Base-by-base conservation (phyloP, 257 asterid genomes). In the Petrea volubilis region DNA sequence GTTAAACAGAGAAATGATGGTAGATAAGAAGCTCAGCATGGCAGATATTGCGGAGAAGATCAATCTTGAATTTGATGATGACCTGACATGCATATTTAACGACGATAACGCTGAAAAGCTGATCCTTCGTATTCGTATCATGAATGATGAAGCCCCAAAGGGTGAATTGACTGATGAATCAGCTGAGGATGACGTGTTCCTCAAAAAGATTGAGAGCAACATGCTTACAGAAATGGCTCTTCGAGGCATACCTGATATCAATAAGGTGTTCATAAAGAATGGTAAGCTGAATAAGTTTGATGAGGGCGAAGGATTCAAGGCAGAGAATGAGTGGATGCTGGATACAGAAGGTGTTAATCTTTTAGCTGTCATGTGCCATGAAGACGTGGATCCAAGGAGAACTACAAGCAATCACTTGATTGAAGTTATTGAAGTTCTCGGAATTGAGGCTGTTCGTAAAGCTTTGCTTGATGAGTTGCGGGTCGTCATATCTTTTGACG, bases 191-290 rank as follows among this genome's bases (percentile, higher is more conserved):
- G 98, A 95, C 52, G 99, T 95, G 52, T 95, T 95, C 82, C 93
- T 95, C 13, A 95, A 95, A 67, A 95, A 95, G 96, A 90, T 95
- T 7, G 99, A 88, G 83, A 79, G 98, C 70, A 95, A 95, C 87
- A 95, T 95, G 99, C 93, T 95, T 6, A 95, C 99, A 0, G 98
- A 95, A 71, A 95, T 95, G 99, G 96, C 98, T 78, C 98, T 95
- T 65, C 84, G 98, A 50, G 99, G 99, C 70, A 95, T 95, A 64
- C 99, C 99, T 2, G 99, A 95, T 82, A 95, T 95, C 60, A 86
- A 90, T n/a, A 95, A 95, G 77, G 99, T 95, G 68, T 95, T 95
- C 83, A 95, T 95, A 61, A 95, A 95, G 79, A 86, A 90, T 29
- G 70, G 84, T 29, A 95, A 95, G 81, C 60, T 90, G 60, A 88